A percentile compares a stretch with the other conserved stretches of the same genome.
These are phyloP conservation scores for Eleusine coracana DNA, from an alignment of 176 grass and related monocot species.

Conservation along the genomic window DNA sequence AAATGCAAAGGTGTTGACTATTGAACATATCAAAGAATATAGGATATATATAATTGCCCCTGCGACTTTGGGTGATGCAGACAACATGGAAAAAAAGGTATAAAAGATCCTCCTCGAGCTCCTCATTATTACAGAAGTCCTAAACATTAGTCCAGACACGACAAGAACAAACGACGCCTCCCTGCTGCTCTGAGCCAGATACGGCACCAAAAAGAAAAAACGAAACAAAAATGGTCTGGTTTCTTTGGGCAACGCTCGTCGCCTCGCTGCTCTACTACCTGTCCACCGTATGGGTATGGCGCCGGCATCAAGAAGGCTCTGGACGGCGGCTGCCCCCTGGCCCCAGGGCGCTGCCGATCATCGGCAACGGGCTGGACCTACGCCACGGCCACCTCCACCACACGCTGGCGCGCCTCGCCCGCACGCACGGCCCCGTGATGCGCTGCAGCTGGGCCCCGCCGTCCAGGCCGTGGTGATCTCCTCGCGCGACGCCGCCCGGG, in stretches of 20 bases:
- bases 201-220: neutral
- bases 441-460: slow-evolving; percentile 31
- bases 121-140: too few species aligned
- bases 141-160: too few species aligned
- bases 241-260: slow-evolving; percentile 22
- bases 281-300: neutral
- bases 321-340: slow-evolving; percentile 20
- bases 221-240: neutral
- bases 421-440: slow-evolving; percentile 41
- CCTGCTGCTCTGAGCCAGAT: too few species aligned
- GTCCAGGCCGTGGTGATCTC: slow-evolving; percentile 39
- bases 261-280: slow-evolving; percentile 31
- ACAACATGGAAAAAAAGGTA: too few species aligned
- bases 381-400: slow-evolving; percentile 26
- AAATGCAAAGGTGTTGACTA: too few species aligned
- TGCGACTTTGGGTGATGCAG: too few species aligned
- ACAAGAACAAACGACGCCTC: too few species aligned
- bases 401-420: slow-evolving; percentile 40
- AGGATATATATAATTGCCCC: too few species aligned
- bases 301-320: neutral
- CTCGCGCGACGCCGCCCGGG: slow-evolving; percentile 25
- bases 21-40: too few species aligned
- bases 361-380: slow-evolving; percentile 45
- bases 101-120: too few species aligned
- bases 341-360: slow-evolving; percentile 32